Evolutionary conservation across 495 filamentous ascomycete species (phyloP).

Genomic region (Oidiodendron maius): DNA sequence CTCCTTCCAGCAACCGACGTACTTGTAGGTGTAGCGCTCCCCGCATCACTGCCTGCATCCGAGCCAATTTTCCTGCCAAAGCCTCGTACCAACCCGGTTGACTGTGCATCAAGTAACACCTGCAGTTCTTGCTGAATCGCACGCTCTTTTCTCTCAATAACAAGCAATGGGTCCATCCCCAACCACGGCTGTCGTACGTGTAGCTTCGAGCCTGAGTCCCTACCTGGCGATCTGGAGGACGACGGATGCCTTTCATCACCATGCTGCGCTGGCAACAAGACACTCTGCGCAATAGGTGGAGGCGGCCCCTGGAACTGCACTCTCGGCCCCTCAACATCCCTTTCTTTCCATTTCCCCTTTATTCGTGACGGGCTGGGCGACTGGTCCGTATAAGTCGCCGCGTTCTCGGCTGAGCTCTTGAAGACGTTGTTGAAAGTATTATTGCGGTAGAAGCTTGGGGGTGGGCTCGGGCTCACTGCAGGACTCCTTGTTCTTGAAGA

Average conservation of each 20-base stretch:
- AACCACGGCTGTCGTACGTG: too few relatives aligned
- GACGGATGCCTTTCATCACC: not conserved
- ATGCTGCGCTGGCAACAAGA: not conserved
- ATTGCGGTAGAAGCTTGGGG: constrained; percentile 18
- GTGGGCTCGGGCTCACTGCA: constrained; percentile 10
- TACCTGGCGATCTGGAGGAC: not conserved
- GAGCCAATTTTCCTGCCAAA: constrained; percentile 34
- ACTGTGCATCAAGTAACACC: constrained; percentile 76
- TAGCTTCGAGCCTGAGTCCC: not conserved
- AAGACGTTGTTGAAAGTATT: not conserved
- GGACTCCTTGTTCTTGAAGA: not conserved
- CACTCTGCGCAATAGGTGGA: constrained; percentile 18
- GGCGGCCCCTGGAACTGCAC: constrained; percentile 21
- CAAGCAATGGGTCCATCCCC: constrained; percentile 17
- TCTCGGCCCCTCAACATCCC: not conserved
- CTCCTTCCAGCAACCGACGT: not conserved
- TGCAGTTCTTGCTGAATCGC: constrained; percentile 75
- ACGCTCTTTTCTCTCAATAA: constrained; percentile 44
- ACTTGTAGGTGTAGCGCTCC: constrained; percentile 32
- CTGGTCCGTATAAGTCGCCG: not conserved
- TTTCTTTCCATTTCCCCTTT: not conserved
- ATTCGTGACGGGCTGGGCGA: constrained; percentile 6
- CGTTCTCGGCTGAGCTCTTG: not conserved
- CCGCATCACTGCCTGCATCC: constrained; percentile 25
- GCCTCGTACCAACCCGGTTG: constrained; percentile 45